Conservation (phyloP, 371 early-diverging fungal genomes). For the Mortierella sp. region DNA sequence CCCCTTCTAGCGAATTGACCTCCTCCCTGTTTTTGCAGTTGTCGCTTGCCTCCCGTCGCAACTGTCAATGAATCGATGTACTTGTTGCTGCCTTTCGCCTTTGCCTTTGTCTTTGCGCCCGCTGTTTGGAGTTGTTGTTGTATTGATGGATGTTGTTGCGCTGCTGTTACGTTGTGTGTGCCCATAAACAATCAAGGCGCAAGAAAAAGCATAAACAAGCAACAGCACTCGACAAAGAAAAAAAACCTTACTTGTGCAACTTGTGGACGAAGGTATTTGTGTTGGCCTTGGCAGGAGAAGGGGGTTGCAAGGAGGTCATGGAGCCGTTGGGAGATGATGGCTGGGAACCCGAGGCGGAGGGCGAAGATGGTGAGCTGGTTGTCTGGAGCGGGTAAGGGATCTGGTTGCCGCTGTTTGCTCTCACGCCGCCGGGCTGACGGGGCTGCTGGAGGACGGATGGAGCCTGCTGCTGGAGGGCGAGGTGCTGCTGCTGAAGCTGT, state of each 20-base stretch:
- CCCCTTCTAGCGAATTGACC: background rate
- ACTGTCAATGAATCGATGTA: background rate
- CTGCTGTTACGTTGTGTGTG: background rate
- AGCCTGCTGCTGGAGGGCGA: slow-evolving; percentile 23
- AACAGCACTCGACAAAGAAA: background rate
- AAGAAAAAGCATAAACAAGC: background rate
- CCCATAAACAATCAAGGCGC: background rate
- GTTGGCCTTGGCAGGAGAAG: slow-evolving; percentile 63
- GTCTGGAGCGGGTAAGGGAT: slow-evolving; percentile 61
- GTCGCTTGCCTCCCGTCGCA: background rate
- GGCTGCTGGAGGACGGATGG: slow-evolving; percentile 25
- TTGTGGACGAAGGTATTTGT: slow-evolving; percentile 77
- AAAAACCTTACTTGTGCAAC: slow-evolving; percentile 65
- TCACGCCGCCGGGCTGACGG: slow-evolving; percentile 55
- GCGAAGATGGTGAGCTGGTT: slow-evolving; percentile 56
- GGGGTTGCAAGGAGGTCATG: slow-evolving; percentile 63
- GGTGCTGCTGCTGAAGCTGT: slow-evolving; percentile 37
- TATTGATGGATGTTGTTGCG: background rate
- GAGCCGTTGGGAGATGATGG: slow-evolving; percentile 64
- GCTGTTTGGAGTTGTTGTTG: background rate
- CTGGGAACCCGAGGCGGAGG: slow-evolving; percentile 66
- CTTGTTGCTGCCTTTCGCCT: background rate
- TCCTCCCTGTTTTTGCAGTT: background rate
- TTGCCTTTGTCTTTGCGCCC: background rate
- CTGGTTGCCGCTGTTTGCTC: slow-evolving; percentile 52